Evolutionary conservation across 2,329 filamentous ascomycete species (phyloP).

Genomic region (Diaporthe helianthi): DNA sequence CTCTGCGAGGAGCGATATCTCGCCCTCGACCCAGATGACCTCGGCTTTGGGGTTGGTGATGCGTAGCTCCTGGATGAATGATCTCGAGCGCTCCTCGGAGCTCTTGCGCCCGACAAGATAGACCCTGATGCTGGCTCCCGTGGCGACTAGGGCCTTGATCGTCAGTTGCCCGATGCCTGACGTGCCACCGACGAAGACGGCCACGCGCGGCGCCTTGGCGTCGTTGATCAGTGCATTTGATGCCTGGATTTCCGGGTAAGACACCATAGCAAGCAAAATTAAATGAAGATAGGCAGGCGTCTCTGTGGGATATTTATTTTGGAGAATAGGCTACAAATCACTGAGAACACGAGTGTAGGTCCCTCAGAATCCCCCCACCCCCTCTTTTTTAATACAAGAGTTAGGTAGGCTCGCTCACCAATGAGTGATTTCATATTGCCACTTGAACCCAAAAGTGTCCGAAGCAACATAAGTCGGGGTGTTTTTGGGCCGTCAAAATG

Average conservation of each 20-base stretch:
- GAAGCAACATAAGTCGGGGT: neutral
- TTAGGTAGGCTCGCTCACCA: neutral
- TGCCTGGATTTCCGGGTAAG: slow-evolving; percentile 44
- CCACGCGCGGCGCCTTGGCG: slow-evolving; percentile 45
- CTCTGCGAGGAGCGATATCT: slow-evolving; percentile 50
- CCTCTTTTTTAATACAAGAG: neutral
- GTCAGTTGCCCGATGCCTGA: slow-evolving; percentile 54
- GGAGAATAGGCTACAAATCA: too few species aligned
- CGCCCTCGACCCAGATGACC: slow-evolving; percentile 50
- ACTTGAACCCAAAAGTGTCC: slow-evolving; percentile 5
- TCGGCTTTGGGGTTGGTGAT: slow-evolving; percentile 48
- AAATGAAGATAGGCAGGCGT: too few species aligned
- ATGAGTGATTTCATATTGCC: neutral
- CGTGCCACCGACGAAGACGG: slow-evolving; percentile 55
- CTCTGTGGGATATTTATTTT: neutral
- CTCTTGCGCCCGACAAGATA: slow-evolving; percentile 53
- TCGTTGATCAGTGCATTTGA: slow-evolving; percentile 51
- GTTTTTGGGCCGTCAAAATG: slow-evolving; percentile 16
- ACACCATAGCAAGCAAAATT: slow-evolving; percentile 43
- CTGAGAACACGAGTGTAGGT: neutral
- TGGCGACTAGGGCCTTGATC: slow-evolving; percentile 45
- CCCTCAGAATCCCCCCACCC: neutral
- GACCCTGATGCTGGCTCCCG: slow-evolving; percentile 45
- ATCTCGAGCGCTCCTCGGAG: slow-evolving; percentile 41
- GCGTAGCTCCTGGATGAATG: slow-evolving; percentile 47